Evolutionary conservation across 305 asterid species (phyloP).

Genomic region (Rubia balearica): DNA sequence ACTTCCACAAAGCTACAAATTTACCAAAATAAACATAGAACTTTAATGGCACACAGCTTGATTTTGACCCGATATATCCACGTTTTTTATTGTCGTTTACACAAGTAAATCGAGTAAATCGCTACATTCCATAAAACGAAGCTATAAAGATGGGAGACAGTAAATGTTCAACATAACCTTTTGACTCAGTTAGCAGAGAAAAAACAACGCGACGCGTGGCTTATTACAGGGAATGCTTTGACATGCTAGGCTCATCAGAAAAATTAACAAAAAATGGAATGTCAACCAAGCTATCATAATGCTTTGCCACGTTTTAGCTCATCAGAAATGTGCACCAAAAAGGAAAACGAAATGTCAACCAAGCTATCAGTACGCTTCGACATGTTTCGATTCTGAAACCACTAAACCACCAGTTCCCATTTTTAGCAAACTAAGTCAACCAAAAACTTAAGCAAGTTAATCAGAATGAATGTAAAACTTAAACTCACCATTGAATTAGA

Average conservation of each 20-base stretch:
- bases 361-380: neutral
- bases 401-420: neutral
- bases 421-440: neutral
- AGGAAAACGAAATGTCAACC: neutral
- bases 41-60: neutral
- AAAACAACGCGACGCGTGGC: neutral
- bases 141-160: neutral
- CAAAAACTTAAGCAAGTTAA: neutral
- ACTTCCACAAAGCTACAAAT: neutral
- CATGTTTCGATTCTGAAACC: neutral
- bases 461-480: neutral
- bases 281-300: neutral
- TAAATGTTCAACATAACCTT: neutral
- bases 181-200: neutral
- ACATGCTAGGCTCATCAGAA: neutral
- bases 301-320: neutral
- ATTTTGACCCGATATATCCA: neutral
- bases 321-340: neutral
- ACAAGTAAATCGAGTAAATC: neutral
- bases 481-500: constrained; percentile 58
- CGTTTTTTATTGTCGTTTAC: neutral
- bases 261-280: neutral
- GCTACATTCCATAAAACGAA: neutral
- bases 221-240: neutral
- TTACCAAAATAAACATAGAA: no score